Base-by-base conservation (phyloP, 768 basidiomycete genomes). In the Boletus reticuloceps region DNA sequence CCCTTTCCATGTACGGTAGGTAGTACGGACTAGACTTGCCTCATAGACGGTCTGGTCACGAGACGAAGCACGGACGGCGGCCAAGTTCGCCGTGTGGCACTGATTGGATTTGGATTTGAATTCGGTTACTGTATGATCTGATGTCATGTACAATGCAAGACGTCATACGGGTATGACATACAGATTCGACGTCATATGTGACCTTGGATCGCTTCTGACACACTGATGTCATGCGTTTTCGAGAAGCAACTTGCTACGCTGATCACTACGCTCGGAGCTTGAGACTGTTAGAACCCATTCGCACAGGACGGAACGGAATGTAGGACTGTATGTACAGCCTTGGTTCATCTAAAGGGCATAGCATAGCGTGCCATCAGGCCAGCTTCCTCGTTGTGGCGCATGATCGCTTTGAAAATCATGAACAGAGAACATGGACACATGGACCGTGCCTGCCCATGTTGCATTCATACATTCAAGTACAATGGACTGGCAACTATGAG, bases 401-500 rank as follows among this genome's bases (percentile, higher is more conserved):
- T 27, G 47, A 45, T 56, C 53, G 39, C 5, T 39, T 53, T 20
- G 57, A 58, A 50, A 57, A 58, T 57, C 57, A 57, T 50, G 56
- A 47, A 45, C 10, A 5, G n/a, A 43, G 4, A 13, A 40, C 7
- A 25, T 44, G 29, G 29, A 29, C 29, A 29, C 29, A 29, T 14
- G 41, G 17, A 29, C 34, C 27, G 36, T 55, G 14, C 44, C 12
- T 40, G n/a, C 20, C 44, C 54, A 40, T 46, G 27, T 38, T 20
- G 8, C 17, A 20, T 16, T 9, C 29, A 54, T 25, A 25, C 25
- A 25, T 25, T 25, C 25, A 25, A 25, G 25, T 25, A 25, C 25
- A 25, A 25, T 36, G 34, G 34, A 13, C 34, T 14, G 13, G 11
- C 13, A 11, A 36, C 3, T 25, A 25, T 25, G 22, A 13, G 34